These are phyloP conservation scores for Spergularia azorica DNA, from an alignment of 179 eudicot genomes.

Conservation along the genomic window DNA sequence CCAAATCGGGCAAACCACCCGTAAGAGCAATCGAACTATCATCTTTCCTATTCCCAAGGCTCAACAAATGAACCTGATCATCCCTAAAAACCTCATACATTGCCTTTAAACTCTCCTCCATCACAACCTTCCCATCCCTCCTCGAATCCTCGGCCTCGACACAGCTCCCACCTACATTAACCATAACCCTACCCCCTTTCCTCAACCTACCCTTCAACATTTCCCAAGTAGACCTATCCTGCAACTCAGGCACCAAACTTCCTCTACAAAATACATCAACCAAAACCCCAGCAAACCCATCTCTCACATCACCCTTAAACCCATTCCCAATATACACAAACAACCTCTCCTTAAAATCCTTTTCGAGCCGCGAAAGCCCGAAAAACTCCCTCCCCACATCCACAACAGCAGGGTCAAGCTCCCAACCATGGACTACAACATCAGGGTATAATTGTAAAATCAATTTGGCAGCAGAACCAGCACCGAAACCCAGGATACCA, in stretches of 20 bases:
- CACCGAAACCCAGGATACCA: slow-evolving; percentile 83
- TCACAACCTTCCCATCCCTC: slow-evolving; percentile 64
- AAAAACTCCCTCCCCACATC: slow-evolving; percentile 71
- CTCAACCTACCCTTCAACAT: slow-evolving; percentile 58
- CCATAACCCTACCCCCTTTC: slow-evolving; percentile 88
- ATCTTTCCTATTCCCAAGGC: slow-evolving; percentile 56
- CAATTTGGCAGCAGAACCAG: slow-evolving; percentile 69
- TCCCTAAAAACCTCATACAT: slow-evolving; percentile 58
- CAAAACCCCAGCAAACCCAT: slow-evolving; percentile 68
- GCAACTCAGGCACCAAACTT: slow-evolving; percentile 70
- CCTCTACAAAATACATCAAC: slow-evolving; percentile 88
- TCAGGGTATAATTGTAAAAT: slow-evolving; percentile 55
- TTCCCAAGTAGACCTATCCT: slow-evolving; percentile 65
- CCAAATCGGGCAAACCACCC: slow-evolving; percentile 54
- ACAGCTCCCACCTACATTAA: slow-evolving; percentile 91
- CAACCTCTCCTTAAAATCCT: slow-evolving; percentile 39
- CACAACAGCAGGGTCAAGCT: slow-evolving; percentile 72
- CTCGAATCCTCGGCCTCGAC: slow-evolving; percentile 79
- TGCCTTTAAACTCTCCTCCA: slow-evolving; percentile 73
- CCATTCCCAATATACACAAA: slow-evolving; percentile 65
- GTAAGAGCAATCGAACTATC: slow-evolving; percentile 82
- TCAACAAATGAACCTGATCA: slow-evolving; percentile 47
- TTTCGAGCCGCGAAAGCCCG: slow-evolving; percentile 53
- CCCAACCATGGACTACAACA: slow-evolving; percentile 75
- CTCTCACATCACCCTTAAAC: slow-evolving; percentile 37